Evolutionary conservation across 768 basidiomycete species (phyloP).

Genomic region (Thelephora ganbajun): DNA sequence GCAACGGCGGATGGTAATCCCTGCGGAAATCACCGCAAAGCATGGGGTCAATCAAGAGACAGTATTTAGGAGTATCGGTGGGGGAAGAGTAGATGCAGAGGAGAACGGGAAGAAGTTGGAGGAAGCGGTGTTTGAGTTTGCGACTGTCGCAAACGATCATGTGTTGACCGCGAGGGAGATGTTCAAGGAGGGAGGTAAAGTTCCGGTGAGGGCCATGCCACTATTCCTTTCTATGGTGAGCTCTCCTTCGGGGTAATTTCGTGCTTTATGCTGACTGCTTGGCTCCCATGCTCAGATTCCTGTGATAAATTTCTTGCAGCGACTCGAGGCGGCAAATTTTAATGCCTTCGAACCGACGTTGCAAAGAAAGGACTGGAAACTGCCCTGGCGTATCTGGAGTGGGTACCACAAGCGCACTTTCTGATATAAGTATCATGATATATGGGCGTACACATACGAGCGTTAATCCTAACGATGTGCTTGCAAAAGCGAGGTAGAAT

Average conservation of each 20-base stretch:
- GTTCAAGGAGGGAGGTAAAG: conserved; percentile 40
- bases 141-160: conserved; percentile 70
- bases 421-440: conserved; percentile 8
- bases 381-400: conserved; percentile 61
- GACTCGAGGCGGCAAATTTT: conserved; percentile 58
- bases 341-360: conserved; percentile 53
- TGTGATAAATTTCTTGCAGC: conserved; percentile 44
- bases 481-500: too few species aligned
- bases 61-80: conserved; percentile 42
- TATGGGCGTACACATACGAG: too few species aligned
- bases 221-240: conserved; percentile 62
- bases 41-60: conserved; percentile 73
- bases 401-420: conserved; percentile 29
- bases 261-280: not conserved
- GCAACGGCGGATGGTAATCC: conserved; percentile 59
- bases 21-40: conserved; percentile 68
- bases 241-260: conserved; percentile 8
- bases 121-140: conserved; percentile 76
- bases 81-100: not conserved
- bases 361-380: conserved; percentile 58
- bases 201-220: conserved; percentile 48
- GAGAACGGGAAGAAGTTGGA: conserved; percentile 41
- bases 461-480: too few species aligned
- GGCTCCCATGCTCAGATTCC: conserved; percentile 35
- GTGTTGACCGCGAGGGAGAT: conserved; percentile 59